Base-by-base conservation (phyloP, 2,329 filamentous ascomycete genomes). In the Fusarium heterosporum region DNA sequence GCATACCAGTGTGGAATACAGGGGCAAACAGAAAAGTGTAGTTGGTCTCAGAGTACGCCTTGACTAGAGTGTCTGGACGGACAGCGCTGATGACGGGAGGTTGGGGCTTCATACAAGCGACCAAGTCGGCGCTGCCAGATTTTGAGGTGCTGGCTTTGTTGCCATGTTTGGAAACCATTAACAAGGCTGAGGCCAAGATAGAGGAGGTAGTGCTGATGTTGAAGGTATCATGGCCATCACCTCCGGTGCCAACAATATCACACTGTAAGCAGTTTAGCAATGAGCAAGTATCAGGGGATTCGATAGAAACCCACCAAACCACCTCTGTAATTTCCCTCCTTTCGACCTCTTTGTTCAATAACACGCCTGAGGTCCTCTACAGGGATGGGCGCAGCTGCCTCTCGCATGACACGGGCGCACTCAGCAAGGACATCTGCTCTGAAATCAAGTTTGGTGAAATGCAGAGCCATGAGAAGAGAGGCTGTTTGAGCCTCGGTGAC, bases 11-110 rank as follows among this genome's bases (percentile, higher is more conserved):
- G 80, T 99, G 96, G 84, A 97, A 99, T 70, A 96, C 92, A 38
- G 96, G 95, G 0, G 96, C 96, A 76, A 96, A 98, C 29, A 99
- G 86, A 80, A 99, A 99, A 66, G 91, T 91, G 81, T 98, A 99
- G 81, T 97, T 97, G 64, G 90, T 92, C 58, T 84, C 82, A 47
- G 87, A 84, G 81, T 97, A 97, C 60, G 97, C 88, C 55, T 84
- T 78, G 50, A 86, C 79, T 46, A 98, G 84, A 45, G 90, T 93
- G 40, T 84, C 78, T 2, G 94, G 91, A 14, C 85, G 90, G 64
- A 97, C 87, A 40, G 90, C 90, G 48, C 84, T 82, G 65, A 98
- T 89, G 70, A 90, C 87, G 8, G 93, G 94, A 12, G 93, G 82
- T 38, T 82, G 87, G 5, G 92, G 93, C 57, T 83, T 78, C 77